Conservation (phyloP, 192 early-diverging fungal species). For the Coemansia sp. region DNA sequence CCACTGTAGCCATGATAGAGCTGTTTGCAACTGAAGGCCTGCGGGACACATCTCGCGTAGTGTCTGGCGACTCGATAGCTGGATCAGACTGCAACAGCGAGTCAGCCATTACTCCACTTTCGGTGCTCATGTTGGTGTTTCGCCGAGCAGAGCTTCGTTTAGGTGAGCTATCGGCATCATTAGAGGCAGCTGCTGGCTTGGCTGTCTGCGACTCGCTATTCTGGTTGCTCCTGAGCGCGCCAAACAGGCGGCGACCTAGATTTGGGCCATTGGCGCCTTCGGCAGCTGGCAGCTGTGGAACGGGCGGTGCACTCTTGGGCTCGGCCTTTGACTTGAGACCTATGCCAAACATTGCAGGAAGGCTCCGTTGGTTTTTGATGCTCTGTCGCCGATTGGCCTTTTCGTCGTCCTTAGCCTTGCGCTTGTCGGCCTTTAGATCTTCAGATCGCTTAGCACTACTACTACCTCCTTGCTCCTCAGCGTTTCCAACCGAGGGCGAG, state of each 20-base stretch:
- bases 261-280: conserved; percentile 17
- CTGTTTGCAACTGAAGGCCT: background rate
- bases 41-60: conserved; percentile 6
- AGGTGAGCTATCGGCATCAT: background rate
- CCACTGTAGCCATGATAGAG: background rate
- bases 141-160: conserved; percentile 9
- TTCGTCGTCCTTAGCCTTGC: conserved; percentile 30
- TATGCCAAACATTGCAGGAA: conserved; percentile 56
- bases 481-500: background rate
- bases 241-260: conserved; percentile 48
- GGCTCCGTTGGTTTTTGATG: conserved; percentile 56
- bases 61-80: background rate
- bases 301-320: conserved; percentile 35
- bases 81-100: conserved; percentile 9
- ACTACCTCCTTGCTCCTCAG: background rate
- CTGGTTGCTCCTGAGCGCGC: conserved; percentile 42
- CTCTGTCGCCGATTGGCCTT: conserved; percentile 52
- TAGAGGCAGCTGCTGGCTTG: background rate
- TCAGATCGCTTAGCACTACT: background rate
- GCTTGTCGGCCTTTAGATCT: conserved; percentile 19
- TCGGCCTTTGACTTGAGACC: conserved; percentile 41
- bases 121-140: conserved; percentile 9
- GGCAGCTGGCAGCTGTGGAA: conserved; percentile 34
- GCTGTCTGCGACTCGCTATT: conserved; percentile 13
- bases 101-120: conserved; percentile 6